Evolutionary conservation across 1,284 basidiomycete species (phyloP).

Genomic region (Athelia psychrophila): DNA sequence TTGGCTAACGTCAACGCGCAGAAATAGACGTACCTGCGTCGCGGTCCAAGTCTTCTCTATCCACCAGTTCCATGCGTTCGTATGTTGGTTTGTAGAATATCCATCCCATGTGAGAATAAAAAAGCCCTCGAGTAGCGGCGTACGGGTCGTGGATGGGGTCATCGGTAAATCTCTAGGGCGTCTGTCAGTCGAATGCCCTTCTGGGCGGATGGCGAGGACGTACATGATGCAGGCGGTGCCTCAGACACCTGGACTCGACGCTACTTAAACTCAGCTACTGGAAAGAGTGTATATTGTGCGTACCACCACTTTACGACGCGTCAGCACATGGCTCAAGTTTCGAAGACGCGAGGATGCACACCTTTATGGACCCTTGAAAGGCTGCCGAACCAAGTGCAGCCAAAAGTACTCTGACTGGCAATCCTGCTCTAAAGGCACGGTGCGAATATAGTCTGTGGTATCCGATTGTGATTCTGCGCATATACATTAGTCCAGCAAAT

Average conservation of each 20-base stretch:
- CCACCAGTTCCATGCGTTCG: slow-evolving; percentile 59
- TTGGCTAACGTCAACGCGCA: not conserved
- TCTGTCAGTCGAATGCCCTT: not conserved
- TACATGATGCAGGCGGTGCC: slow-evolving; percentile 77
- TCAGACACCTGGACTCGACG: slow-evolving; percentile 52
- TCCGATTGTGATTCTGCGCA: slow-evolving; percentile 62
- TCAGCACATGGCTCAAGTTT: not conserved
- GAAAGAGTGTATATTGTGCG: slow-evolving; percentile 13
- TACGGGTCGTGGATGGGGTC: slow-evolving; percentile 72
- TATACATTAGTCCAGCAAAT: not conserved
- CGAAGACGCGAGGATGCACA: slow-evolving; percentile 6
- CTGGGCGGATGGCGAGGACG: slow-evolving; percentile 15
- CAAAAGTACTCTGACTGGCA: slow-evolving; percentile 54
- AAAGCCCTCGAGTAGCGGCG: slow-evolving; percentile 68
- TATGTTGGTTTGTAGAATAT: slow-evolving; percentile 79
- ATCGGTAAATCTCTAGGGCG: slow-evolving; percentile 66
- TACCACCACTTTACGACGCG: slow-evolving; percentile 43
- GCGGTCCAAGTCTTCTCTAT: slow-evolving; percentile 66
- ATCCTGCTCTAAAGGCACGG: slow-evolving; percentile 59
- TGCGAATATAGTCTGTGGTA: slow-evolving; percentile 81
- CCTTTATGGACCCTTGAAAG: slow-evolving; percentile 65
- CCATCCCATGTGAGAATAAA: slow-evolving; percentile 83
- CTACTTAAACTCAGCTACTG: slow-evolving; percentile 2
- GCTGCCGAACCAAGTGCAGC: slow-evolving; percentile 69
- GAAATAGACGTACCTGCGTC: slow-evolving; percentile 55